A percentile compares a stretch with the other conserved stretches of the same genome.
phyloP scores from a whole-genome alignment of 257 asterid species.

The Striga asiatica region DNA sequence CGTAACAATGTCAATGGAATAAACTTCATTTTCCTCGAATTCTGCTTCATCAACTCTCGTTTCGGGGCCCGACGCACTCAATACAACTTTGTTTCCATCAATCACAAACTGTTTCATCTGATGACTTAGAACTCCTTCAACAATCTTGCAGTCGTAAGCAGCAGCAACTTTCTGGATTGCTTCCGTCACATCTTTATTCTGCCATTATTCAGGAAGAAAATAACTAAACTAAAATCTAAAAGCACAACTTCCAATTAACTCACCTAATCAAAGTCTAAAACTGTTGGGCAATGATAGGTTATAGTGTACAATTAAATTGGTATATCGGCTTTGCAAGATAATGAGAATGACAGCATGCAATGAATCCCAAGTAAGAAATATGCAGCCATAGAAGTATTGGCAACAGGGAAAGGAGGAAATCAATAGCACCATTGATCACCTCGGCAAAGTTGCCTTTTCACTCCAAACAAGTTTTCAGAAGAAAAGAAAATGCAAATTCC shows the following conservation, averaged over 20 bases:
- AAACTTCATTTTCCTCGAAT: constrained; percentile 93
- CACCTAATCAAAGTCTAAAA: too few species aligned
- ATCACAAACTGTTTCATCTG: constrained; percentile 84
- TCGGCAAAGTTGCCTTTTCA: constrained; percentile 33
- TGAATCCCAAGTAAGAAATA: constrained; percentile 1
- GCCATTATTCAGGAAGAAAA: constrained; percentile 2
- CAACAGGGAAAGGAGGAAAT: constrained; percentile 36
- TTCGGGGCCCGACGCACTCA: constrained; percentile 56
- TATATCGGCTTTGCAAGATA: constrained; percentile 16
- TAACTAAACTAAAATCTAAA: neutral
- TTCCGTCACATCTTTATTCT: constrained; percentile 75
- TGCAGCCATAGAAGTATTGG: constrained; percentile 18
- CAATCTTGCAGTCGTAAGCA: constrained; percentile 73
- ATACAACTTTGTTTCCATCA: constrained; percentile 87
- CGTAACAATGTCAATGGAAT: constrained; percentile 74
- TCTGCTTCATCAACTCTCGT: constrained; percentile 91
- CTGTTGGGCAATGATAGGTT: too few species aligned
- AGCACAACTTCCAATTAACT: neutral
- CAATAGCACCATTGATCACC: constrained; percentile 18
- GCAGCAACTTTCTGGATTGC: constrained; percentile 92
- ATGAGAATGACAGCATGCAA: constrained; percentile 5
- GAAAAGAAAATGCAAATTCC: neutral
- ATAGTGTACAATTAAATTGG: too few species aligned
- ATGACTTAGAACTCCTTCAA: constrained; percentile 82
- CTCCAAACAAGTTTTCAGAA: neutral